Evolutionary conservation across 345 rosid species (phyloP).

Genomic region (Aurinia saxatilis): DNA sequence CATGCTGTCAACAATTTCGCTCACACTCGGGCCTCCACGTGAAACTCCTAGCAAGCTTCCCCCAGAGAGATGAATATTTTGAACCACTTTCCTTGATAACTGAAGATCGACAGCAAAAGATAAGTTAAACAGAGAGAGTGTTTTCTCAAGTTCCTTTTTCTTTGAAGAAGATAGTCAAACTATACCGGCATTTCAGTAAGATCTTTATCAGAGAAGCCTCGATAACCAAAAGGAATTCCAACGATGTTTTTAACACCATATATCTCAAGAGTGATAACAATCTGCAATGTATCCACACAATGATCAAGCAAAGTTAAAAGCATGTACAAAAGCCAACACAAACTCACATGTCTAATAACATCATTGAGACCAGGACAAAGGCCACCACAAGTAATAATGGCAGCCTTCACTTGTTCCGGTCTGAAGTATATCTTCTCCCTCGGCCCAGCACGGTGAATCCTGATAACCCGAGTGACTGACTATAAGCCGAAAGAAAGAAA

Average conservation of each 20-base stretch:
- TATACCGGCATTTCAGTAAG: conserved; percentile 75
- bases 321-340: not conserved
- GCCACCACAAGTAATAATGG: conserved; percentile 93
- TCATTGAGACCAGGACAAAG: conserved; percentile 96
- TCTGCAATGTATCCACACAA: conserved; percentile 45
- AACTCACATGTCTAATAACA: conserved; percentile 77
- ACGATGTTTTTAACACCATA: conserved; percentile 91
- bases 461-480: conserved; percentile 18
- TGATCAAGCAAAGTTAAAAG: not conserved
- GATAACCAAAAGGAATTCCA: conserved; percentile 94
- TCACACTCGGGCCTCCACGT: conserved; percentile 52
- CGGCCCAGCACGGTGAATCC: conserved; percentile 97
- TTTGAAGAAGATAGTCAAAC: not conserved
- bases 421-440: conserved; percentile 77
- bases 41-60: conserved; percentile 96
- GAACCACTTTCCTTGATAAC: conserved; percentile 95
- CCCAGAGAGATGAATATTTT: conserved; percentile 93
- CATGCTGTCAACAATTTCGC: conserved; percentile 71
- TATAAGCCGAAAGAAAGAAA: not conserved
- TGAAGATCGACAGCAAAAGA: conserved; percentile 25
- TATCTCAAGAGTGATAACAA: conserved; percentile 91
- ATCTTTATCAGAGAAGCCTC: conserved; percentile 71
- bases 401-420: conserved; percentile 90
- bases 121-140: not conserved
- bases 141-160: not conserved